Evolutionary conservation across 2,329 filamentous ascomycete species (phyloP), one percentile per base, ranked within the genome.

Genomic region (Harringtonia aguacate): DNA sequence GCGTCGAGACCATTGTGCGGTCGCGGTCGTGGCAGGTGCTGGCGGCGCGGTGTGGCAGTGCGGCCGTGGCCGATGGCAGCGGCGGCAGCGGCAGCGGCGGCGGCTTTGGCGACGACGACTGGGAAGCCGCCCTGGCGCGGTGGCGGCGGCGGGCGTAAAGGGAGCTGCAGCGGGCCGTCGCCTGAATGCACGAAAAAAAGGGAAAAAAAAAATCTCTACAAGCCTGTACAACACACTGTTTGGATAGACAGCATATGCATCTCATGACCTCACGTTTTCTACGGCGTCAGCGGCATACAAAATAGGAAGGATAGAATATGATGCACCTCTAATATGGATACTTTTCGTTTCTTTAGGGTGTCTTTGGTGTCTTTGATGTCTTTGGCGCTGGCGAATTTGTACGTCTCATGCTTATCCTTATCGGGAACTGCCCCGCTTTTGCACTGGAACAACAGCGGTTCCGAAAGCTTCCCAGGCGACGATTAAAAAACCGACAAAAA

Each of bases 1-100:
- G 76, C 33, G 77, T 94, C 15, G 86, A 94, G 64, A 73, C 69
- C 45, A 92, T 94, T 44, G 77, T 98, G 41, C 74, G 92, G 51
- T 72, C 75, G 41, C 75, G 88, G 59, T 94, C 85, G 1, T 97
- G 92, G 90, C 71, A 73, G 1, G 60, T 94, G 22, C 72, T 95
- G 4, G 73, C 72, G 34, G 84, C 89, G 56, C 73, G 87, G 52
- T 97, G 92, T 58, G 75, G 48, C 13, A 37, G 72, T 37, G 64
- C 68, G 33, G 68, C 67, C 2, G 65, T 68, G 35, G 70, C 68
- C 38, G 69, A 67, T 3, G 65, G 69, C n/a, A n/a, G n/a, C n/a
- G n/a, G n/a, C n/a, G n/a, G n/a, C n/a, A n/a, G n/a, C 36, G 70
- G 67, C 14, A 15, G 20, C 39, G 64, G 68, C 33, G 68, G 67